Evolutionary conservation across 1,139 yeast species (phyloP), one percentile per base, ranked within the genome.

Genomic region (Pichia sp.): DNA sequence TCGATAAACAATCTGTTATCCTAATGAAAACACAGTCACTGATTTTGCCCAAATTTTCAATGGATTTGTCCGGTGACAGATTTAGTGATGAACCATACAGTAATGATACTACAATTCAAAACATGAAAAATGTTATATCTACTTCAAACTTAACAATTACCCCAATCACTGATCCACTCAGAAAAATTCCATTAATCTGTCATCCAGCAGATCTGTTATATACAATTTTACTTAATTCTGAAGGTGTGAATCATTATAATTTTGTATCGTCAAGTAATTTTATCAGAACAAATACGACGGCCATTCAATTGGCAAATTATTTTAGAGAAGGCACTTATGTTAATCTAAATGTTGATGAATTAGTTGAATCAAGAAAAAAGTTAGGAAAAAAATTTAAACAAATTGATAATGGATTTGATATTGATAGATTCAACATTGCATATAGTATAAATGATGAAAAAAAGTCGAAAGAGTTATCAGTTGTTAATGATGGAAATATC

Each of bases 261-360:
- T 62, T 63, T 46, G 30, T 62, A 3, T 58, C 51, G 41, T 52
- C 60, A 19, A 43, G 48, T 2, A 51, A 48, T 27, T 62, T 57
- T 45, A 43, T 54, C 1, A 49, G 52, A 41, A 41, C 62, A 10
- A 54, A 54, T 14, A 55, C 50, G 11, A 47, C 56, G 13, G 45
- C 62, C 16, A 55, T 53, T 16, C 62, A 63, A 36, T 52, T 63
- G 33, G 57, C 58, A 6, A 59, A 59, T 31, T 63, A 63, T 49
- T 47, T 52, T n/a, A 45, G 62, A 19, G 66, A 61, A 28, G 65
- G 65, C 5, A 34, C 31, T 14, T 22, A 34, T 9, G 57, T 58
- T 3, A 48, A 53, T 27, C 41, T 45, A 9, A 49, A 53, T 41
- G 13, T 19, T 11, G 50, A 47, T 5, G n/a, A 34, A 29, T 18